Base-by-base conservation (phyloP, 2,329 filamentous ascomycete genomes). In the Fusarium sp. region DNA sequence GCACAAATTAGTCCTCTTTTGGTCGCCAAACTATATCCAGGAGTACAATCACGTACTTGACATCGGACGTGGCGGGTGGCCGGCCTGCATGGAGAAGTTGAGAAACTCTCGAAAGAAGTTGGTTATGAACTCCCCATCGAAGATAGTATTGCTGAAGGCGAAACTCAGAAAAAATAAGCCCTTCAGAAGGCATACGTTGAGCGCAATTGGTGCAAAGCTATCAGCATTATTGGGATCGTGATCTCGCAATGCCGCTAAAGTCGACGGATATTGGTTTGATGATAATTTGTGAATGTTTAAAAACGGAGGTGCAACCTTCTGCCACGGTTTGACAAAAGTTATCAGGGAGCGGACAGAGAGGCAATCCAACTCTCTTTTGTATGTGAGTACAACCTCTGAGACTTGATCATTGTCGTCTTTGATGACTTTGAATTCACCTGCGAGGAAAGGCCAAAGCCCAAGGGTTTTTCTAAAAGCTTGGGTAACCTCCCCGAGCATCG, bases 51-150 rank as follows among this genome's bases (percentile, higher is more conserved):
- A 36, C 34, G 17, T 36, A 36, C 34, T 10, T 36, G 5, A 36
- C 7, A 17, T 17, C 34, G 4, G 17, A 4, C 7, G 4, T 36
- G 17, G 4, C 30, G 11, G 6, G 34, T 40, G 7, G 24, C 11
- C 19, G 36, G 14, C 21, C 15, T n/a, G 34, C 9, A 36, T 36
- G 11, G 44, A 26, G 23, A 3, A 67, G 30, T 21, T 43, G 12
- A 63, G 30, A 23, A 69, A 72, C 26, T 52, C 26, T 17, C 39
- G 19, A 20, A 72, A 58, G 59, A 71, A 71, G 40, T 69, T 67
- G n/a, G 60, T 47, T 10, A 70, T 67, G 17, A 56, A 66, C 28
- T 61, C 51, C 14, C 39, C 53, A n/a, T 72, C 70, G 23, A 71
- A 72, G 4, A 71, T 49, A 43, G 42, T 44, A 26, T 67, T 47